These are phyloP conservation scores for Pseudotsuga menziesii DNA, from an alignment of 75 land plant species.

Conservation along the genomic window DNA sequence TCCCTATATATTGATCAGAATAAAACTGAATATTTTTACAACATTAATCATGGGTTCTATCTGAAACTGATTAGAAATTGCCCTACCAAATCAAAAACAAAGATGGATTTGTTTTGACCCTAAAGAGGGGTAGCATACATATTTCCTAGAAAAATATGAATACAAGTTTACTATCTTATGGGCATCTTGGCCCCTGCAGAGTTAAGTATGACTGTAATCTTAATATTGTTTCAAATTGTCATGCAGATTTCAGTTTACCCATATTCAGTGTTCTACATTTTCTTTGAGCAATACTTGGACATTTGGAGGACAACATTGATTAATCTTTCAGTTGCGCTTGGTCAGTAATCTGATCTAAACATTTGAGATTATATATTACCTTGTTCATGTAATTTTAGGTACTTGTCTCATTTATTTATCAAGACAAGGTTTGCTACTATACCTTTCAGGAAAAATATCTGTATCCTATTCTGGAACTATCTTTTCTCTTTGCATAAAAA, in stretches of 20 bases:
- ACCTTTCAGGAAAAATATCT: neutral
- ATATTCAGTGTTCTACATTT: constrained; percentile 93
- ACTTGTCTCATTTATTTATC: neutral
- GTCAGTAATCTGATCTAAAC: constrained; percentile 31
- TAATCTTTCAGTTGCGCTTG: constrained; percentile 76
- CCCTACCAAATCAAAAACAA: neutral
- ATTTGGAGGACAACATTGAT: constrained; percentile 83
- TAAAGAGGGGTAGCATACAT: neutral
- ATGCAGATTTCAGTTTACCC: constrained; percentile 92
- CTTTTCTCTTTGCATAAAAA: no score
- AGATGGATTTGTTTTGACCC: no score
- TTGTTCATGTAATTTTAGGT: neutral
- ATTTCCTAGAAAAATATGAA: neutral
- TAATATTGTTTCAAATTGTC: neutral
- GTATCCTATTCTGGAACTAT: no score
- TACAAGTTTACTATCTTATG: neutral
- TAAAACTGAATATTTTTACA: neutral
- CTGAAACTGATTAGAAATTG: neutral
- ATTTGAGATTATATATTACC: neutral
- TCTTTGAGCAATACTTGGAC: constrained; percentile 90
- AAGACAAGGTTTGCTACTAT: neutral
- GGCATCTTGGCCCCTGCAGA: neutral
- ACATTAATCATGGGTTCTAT: neutral
- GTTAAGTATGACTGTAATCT: neutral
- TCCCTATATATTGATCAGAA: neutral